Base-by-base conservation (phyloP, 345 rosid species). In the Moricandia arvensis region DNA sequence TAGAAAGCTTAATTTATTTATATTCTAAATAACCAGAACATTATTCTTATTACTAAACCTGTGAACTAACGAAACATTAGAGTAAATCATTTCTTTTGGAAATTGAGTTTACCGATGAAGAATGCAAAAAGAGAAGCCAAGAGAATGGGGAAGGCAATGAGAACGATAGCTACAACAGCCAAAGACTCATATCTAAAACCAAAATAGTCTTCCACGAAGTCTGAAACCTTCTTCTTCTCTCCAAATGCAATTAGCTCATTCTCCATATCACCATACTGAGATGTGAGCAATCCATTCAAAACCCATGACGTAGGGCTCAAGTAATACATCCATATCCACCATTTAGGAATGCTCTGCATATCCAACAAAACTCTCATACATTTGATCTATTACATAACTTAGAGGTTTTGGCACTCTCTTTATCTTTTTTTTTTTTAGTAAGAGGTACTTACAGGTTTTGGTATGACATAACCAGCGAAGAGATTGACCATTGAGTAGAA, bases 401-500 rank as follows among this genome's bases (percentile, higher is more conserved):
- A 10, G 45, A 43, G 15, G 49, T 43, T 43, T n/a, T 43, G 49
- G 12, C 49, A 43, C 6, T 43, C 49, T 43, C 24, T 21, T 21
- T 21, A 21, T 21, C 24, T 45, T 45, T 38, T 45, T 45, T 7
- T 7, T 33, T 5, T n/a, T n/a, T 45, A 6, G 51, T 2, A 68
- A 58, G 51, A 24, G 30, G 54, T 63, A 31, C 78, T 81, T 80
- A 78, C 86, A 51, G 77, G 83, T 81, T 76, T 79, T 27, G 83
- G 83, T 8, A 85, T 85, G 24, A 85, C 77, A 79, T 73, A 85
- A n/a, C 86, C 88, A 4, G 86, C 71, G 69, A 85, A 85, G 29
- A 85, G 81, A 71, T 83, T 85, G 62, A 81, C 62, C 18, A 83
- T 41, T 3, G 88, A 60, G 77, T 85, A 85, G 73, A 59, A 51